Base-by-base conservation (phyloP, 2,329 filamentous ascomycete species). In the Cercospora nicotianae region DNA sequence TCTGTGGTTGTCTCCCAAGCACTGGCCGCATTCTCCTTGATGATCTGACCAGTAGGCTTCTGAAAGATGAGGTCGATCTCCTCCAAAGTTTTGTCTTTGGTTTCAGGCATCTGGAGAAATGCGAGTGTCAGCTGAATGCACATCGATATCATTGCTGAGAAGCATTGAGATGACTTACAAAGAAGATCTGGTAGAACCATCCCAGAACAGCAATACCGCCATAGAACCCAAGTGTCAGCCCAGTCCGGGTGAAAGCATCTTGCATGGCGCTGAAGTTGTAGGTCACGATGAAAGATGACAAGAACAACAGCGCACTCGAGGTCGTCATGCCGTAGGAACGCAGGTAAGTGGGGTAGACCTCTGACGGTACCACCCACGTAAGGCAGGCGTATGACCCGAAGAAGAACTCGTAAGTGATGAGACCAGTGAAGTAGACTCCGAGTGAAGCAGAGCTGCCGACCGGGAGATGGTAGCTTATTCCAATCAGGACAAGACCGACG, bases 261-360 rank as follows among this genome's bases (percentile, higher is more conserved):
- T 90, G 87, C 90, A 92, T 92, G 9, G 83, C 83, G 0, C 85
- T 84, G 80, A 92, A 92, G 83, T 91, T 91, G 83, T 91, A 92
- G 9, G 90, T 92, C 62, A 92, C 89, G 72, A 91, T 84, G 80
- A 91, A 92, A 1, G 88, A 90, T 63, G 86, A 87, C 23, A 92
- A 83, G 85, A 91, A 92, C 5, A 92, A 82, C 69, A 88, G 87
- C 1, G 86, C 88, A 58, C 89, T 87, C 0, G 88, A 89, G 0
- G 86, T 89, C 4, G 89, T 90, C 90, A 92, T 92, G 68, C 90
- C 90, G 77, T 92, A 92, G 10, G 84, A 87, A 60, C 90, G 85
- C 0, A 92, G 85, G 75, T 92, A 91, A 0, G 90, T 91, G 0
- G 89, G 90, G 78, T 90, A 92, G 5, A 90, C 88, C 72, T 92